Evolutionary conservation across 1,284 basidiomycete genomes (phyloP).

Genomic region (Puccinia polysora): DNA sequence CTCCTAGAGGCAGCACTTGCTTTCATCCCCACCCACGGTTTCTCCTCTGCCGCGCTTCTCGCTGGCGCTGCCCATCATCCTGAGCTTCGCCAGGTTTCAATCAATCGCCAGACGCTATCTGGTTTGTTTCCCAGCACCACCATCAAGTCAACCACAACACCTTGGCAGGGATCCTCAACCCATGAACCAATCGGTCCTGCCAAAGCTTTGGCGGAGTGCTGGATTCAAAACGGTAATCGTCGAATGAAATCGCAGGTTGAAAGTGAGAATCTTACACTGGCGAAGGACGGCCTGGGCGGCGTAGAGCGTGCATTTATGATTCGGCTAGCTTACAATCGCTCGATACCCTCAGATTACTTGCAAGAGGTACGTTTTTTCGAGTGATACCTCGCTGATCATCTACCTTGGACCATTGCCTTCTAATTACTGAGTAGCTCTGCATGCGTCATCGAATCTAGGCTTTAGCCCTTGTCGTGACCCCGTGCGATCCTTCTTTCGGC

Average conservation of each 20-base stretch:
- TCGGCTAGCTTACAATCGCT: constrained; percentile 21
- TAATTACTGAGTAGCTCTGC: too few relatives aligned
- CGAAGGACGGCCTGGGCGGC: constrained; percentile 4
- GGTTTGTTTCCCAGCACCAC: constrained; percentile 23
- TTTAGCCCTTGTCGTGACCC: constrained; percentile 8
- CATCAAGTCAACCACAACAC: background rate
- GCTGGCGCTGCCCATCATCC: background rate
- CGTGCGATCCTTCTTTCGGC: constrained; percentile 21
- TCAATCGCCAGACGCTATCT: constrained; percentile 3
- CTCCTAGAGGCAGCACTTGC: constrained; percentile 15
- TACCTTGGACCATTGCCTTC: too few relatives aligned
- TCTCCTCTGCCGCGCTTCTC: constrained; percentile 6
- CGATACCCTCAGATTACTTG: constrained; percentile 6
- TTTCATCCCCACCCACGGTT: constrained; percentile 17
- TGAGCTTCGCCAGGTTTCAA: background rate
- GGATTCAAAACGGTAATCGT: constrained; percentile 19
- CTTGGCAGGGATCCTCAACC: background rate
- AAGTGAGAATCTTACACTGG: background rate
- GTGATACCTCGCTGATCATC: too few relatives aligned
- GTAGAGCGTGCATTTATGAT: constrained; percentile 21
- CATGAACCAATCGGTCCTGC: constrained; percentile 16
- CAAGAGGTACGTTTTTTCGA: background rate
- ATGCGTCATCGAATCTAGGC: background rate
- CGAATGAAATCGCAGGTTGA: background rate
- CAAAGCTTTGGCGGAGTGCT: constrained; percentile 23